Base-by-base conservation (phyloP, 768 basidiomycete species). In the Amanita inopinata region DNA sequence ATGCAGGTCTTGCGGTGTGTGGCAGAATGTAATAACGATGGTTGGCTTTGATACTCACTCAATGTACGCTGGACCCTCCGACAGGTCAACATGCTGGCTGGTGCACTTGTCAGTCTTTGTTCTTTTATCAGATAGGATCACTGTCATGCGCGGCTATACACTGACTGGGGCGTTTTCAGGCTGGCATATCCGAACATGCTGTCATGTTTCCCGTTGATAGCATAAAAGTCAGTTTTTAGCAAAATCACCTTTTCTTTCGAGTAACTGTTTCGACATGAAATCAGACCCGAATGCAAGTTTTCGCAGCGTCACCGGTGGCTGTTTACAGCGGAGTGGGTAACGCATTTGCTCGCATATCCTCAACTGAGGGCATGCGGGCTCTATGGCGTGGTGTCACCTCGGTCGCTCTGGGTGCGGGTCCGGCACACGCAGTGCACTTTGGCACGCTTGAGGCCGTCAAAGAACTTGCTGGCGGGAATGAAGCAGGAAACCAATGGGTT, bases 231-330 rank as follows among this genome's bases (percentile, higher is more conserved):
- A 46, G 81, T 64, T 8, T 34, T 10, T 46, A 8, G 38, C 18
- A 20, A 9, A 6, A 22, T 8, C 15, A 5, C 48, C 14, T 43
- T 40, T 15, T 19, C 42, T 42, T 17, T 28, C 40, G 30, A 23
- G 10, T 10, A 27, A 31, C 14, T n/a, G 7, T 20, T 32, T 42
- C 35, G 33, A 38, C 44, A 7, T 14, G 11, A 25, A 30, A 38
- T 14, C 54, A 99, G 96, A 98, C 96, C 34, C 88, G 96, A 56
- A 99, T 99, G 96, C 96, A 99, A 69, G 91, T 99, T 38, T 86
- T 93, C 54, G 77, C 89, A 30, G 71, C 89, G 6, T 85, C 85
- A 10, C 87, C 85, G 4, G 78, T 80, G 5, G 88, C 86, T 8
- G 74, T 90, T 18, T 94, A 94, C 67, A 84, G 80, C 22, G 86